Evolutionary conservation across 2,329 filamentous ascomycete species (phyloP), one percentile per base, ranked within the genome.

Genomic region (Paraconiothyrium sp.): DNA sequence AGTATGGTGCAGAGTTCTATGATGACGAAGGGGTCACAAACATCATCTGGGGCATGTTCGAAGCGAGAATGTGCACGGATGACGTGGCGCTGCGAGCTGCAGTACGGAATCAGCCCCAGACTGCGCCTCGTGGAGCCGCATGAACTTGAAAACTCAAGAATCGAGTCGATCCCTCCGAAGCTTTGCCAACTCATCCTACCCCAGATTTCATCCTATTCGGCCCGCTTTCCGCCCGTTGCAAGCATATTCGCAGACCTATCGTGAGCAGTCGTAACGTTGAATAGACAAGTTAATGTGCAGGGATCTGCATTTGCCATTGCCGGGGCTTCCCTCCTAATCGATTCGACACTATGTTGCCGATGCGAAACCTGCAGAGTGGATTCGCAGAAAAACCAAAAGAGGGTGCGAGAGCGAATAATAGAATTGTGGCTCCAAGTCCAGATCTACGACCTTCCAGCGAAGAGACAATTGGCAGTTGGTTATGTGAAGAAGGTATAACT

Each of bases 401-500:
- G 24, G 34, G 22, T 37, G 24, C 47, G 37, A 55, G 27, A 41
- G n/a, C 49, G 16, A 35, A 39, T 10, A 49, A 41, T 4, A 47
- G 24, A 52, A 20, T n/a, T 13, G 30, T 44, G 7, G 39, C 54
- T 51, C 57, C 59, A 14, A 58, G 35, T 20, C 41, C 54, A 13
- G 54, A 47, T 16, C 22, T 30, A 32, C 47, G 4, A 4, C 50
- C 59, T 14, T 35, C 34, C 11, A 56, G 66, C 6, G 24, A 59
- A 13, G 22, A 49, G 16, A 47, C 41, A 6, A 59, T 71, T 54
- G 72, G 72, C 20, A 67, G 63, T 0, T 76, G 74, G 72, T 54
- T 76, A 5, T 76, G 74, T 59, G 61, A 70, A 41, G 57, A 68
- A 54, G 73, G 74, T 74, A 3, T 13, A 27, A 4, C 2, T 41